Evolutionary conservation across 1,284 basidiomycete genomes (phyloP).

Genomic region (Austroboletus novae-zelandiae): DNA sequence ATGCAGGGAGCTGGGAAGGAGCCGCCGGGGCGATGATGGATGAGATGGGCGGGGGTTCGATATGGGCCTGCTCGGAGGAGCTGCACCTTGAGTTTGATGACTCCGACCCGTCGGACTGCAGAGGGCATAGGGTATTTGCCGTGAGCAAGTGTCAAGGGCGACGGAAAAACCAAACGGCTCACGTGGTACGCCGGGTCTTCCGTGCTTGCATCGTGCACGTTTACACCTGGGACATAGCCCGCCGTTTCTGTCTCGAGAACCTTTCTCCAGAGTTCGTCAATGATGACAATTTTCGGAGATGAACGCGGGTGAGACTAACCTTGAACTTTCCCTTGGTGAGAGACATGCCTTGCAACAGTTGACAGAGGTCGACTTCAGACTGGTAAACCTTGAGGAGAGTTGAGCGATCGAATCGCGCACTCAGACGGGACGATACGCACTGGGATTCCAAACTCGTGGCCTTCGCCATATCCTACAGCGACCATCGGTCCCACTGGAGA

Average conservation of each 20-base stretch:
- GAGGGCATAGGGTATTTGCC: neutral
- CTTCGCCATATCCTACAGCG: slow-evolving; percentile 19
- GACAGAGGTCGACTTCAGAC: slow-evolving; percentile 45
- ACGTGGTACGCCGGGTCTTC: slow-evolving; percentile 39
- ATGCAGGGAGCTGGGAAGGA: slow-evolving; percentile 29
- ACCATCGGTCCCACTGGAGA: slow-evolving; percentile 30
- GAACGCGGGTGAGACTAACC: slow-evolving; percentile 22
- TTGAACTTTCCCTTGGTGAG: slow-evolving; percentile 35
- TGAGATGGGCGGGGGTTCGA: slow-evolving; percentile 22
- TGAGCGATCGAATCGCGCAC: slow-evolving; percentile 1
- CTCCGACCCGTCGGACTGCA: slow-evolving; percentile 45
- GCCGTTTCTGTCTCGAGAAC: slow-evolving; percentile 19
- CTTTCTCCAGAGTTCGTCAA: slow-evolving; percentile 34
- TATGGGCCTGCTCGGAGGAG: slow-evolving; percentile 35
- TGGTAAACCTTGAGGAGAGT: slow-evolving; percentile 23
- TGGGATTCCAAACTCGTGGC: slow-evolving; percentile 17
- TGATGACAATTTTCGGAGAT: neutral
- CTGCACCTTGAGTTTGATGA: slow-evolving; percentile 43
- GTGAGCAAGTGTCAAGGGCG: neutral
- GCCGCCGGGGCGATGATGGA: slow-evolving; percentile 4
- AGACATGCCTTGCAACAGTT: slow-evolving; percentile 47
- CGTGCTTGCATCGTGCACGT: slow-evolving; percentile 34
- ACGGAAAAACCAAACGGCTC: neutral
- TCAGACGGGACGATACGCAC: slow-evolving; percentile 13
- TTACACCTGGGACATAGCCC: slow-evolving; percentile 27